Base-by-base conservation (phyloP, 2,329 filamentous ascomycete genomes). In the Aspergillus novoparasiticus region DNA sequence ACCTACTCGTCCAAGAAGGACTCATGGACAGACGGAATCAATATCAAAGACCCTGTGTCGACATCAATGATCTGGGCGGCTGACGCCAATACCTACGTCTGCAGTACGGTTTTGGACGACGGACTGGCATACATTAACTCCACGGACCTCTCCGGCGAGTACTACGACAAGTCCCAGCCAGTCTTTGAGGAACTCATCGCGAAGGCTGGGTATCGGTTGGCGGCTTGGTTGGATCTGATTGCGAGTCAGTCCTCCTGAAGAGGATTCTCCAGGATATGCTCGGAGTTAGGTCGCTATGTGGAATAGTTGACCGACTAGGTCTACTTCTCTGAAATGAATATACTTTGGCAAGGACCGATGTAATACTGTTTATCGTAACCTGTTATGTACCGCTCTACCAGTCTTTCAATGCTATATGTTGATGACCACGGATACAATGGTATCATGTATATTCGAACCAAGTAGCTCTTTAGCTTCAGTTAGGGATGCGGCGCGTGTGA, bases 111-210 rank as follows among this genome's bases (percentile, higher is more conserved):
- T 10, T 77, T 92, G 59, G 87, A 88, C 0, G 79, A 89, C 41
- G 89, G 89, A 0, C 80, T 84, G 16, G 77, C 79, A 23, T 87
- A 83, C 80, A 91, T 58, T 2, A 48, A 58, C 10, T 46, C 39
- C 21, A 58, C 39, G 6, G 57, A 58, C 23, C 4, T 58, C 28
- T 83, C 83, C 32, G 86, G 85, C 0, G 82, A 84, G 39, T 92
- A 92, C 75, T 91, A 87, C 70, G 81, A 87, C 36, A 83, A 81
- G 36, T 89, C 88, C 2, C 85, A 85, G n/a, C 86, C 84, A 23
- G 85, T 89, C 62, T 81, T 92, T 53, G 87, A 92, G 75, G 73
- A 85, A 63, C 86, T 90, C 73, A 82, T 93, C 64, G 90, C 89
- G 9, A 86, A 85, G 66, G 90, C 87, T 4, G 90, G 90, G 12